Base-by-base conservation (phyloP, 1,284 basidiomycete genomes). In the Testicularia cyperi region DNA sequence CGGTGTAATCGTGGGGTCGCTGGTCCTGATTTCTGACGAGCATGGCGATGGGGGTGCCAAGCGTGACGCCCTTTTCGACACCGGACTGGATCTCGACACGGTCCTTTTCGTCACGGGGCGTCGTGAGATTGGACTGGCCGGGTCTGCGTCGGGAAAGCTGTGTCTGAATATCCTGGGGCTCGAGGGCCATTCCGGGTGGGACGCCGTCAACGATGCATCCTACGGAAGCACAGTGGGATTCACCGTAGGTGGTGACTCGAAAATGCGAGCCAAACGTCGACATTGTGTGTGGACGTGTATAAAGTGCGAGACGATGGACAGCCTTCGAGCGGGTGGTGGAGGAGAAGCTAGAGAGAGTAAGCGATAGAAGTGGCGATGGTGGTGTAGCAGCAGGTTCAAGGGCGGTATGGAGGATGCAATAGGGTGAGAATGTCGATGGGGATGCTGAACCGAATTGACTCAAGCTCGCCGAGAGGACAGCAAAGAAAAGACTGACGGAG, bases 11-110 rank as follows among this genome's bases (percentile, higher is more conserved):
- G 77, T 97, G 88, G 16, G 95, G 95, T 32, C 95, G 83, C 76
- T 99, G 95, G 78, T 99, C 95, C 80, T 97, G 92, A 79, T 99
- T 99, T 74, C 86, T 90, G 26, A 99, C 92, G 45, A 97, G 82
- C 35, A 99, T 85, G 6, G 87, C 91, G 70, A 99, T 95, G 20
- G 95, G 95, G 19, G 95, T 98, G 42, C 95, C 95, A 26, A 99
- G 85, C 1, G 95, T 98, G 21, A 96, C 86, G 24, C 89, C 92
- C 52, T 88, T 86, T 78, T 99, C 95, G 31, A 88, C 83, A 29
- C 95, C 95, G 34, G 91, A 95, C 77, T 98, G 94, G 34, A 99
- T 82, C 58, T 90, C 85, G 23, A 98, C 92, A 12, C 87, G 82
- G 79, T 99, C 95, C 78, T 91, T 95, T 79, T 99, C 95, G 76